Conservation (phyloP, 2,329 filamentous ascomycete species). For the Diaporthe sp. region DNA sequence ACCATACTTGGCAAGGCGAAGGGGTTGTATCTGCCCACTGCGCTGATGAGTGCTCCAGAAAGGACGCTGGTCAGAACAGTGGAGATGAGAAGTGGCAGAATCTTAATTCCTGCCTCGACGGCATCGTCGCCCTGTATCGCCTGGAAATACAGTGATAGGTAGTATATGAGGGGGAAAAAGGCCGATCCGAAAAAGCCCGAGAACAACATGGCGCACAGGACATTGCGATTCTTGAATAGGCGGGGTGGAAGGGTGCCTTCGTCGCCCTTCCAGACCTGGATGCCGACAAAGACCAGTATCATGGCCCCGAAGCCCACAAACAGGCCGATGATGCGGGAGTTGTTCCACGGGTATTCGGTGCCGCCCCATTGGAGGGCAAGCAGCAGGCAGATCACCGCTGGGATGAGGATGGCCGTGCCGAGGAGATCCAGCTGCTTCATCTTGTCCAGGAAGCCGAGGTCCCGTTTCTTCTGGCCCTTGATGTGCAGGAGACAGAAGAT, state of each 20-base stretch:
- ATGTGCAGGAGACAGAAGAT: constrained; percentile 61
- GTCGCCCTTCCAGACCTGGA: constrained; percentile 61
- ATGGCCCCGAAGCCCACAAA: constrained; percentile 63
- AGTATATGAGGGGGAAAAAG: constrained; percentile 67
- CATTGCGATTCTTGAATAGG: constrained; percentile 60
- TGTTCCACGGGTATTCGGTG: constrained; percentile 62
- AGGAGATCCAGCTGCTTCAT: constrained; percentile 62
- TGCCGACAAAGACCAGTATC: constrained; percentile 58
- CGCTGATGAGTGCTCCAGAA: constrained; percentile 56
- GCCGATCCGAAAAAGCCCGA: constrained; percentile 62
- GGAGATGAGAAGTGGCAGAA: constrained; percentile 65
- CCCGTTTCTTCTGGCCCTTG: constrained; percentile 47
- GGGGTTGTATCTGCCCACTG: constrained; percentile 57
- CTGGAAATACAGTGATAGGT: constrained; percentile 67
- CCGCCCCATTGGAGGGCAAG: constrained; percentile 71
- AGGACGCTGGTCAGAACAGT: constrained; percentile 61
- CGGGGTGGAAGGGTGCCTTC: constrained; percentile 62
- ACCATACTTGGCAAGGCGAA: constrained; percentile 58
- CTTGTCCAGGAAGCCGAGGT: constrained; percentile 51
- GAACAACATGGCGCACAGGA: constrained; percentile 55
- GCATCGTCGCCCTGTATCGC: constrained; percentile 65
- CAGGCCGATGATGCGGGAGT: constrained; percentile 62
- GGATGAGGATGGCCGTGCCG: constrained; percentile 64
- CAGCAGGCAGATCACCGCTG: constrained; percentile 64
- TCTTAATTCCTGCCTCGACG: constrained; percentile 66